Evolutionary conservation across 1,284 basidiomycete genomes (phyloP).

Genomic region (Abortiporus biennis): DNA sequence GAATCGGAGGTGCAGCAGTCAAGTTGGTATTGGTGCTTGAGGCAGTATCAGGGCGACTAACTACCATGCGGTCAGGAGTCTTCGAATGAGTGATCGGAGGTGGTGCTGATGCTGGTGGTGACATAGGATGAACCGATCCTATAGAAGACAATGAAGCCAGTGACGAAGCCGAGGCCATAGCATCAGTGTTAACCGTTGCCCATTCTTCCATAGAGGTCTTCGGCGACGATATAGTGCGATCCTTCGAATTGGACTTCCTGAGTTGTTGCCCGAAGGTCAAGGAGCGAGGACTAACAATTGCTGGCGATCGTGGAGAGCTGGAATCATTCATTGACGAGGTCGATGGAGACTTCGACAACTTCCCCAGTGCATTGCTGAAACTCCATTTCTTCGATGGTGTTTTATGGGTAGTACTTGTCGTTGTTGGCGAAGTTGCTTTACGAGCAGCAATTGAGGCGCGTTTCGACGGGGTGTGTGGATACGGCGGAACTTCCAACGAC

Average conservation of each 20-base stretch:
- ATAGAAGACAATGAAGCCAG: slow-evolving; percentile 67
- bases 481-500: slow-evolving; percentile 48
- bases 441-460: slow-evolving; percentile 22
- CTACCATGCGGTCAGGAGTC: slow-evolving; percentile 52
- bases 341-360: slow-evolving; percentile 63
- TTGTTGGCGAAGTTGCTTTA: slow-evolving; percentile 26
- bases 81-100: slow-evolving; percentile 27
- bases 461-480: slow-evolving; percentile 24
- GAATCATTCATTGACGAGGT: slow-evolving; percentile 44
- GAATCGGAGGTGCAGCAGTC: slow-evolving; percentile 43
- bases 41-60: slow-evolving; percentile 62
- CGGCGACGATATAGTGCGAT: slow-evolving; percentile 42
- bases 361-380: slow-evolving; percentile 86
- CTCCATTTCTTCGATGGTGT: slow-evolving; percentile 95
- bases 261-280: slow-evolving; percentile 56
- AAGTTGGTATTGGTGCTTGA: slow-evolving; percentile 64
- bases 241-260: slow-evolving; percentile 62
- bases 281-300: slow-evolving; percentile 57
- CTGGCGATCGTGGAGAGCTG: slow-evolving; percentile 34
- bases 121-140: slow-evolving; percentile 50
- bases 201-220: slow-evolving; percentile 43
- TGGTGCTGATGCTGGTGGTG: slow-evolving; percentile 25
- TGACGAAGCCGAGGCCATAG: slow-evolving; percentile 70
- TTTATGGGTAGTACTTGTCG: slow-evolving; percentile 36
- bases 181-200: slow-evolving; percentile 64